Conservation (phyloP, 73 alveolate genomes). For the Paramecium caudatum region DNA sequence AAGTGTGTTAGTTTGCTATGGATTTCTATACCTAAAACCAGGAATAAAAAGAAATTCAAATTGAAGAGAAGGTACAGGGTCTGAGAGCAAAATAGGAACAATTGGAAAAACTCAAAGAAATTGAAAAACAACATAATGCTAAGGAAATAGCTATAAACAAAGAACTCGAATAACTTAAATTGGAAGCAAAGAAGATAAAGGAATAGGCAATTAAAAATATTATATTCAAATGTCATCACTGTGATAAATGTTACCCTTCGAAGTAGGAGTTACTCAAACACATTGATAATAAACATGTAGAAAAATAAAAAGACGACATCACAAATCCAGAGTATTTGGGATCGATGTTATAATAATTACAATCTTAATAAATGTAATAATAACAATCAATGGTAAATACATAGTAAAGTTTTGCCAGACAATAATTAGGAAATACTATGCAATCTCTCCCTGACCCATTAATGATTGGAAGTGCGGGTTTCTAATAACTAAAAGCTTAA, state of each 20-base stretch:
- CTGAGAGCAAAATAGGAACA: slow-evolving; percentile 13
- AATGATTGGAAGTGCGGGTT: slow-evolving; percentile 34
- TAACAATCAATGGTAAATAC: slow-evolving; percentile 28
- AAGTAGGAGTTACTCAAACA: slow-evolving; percentile 11
- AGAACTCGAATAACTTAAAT: not conserved
- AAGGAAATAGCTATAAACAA: not conserved
- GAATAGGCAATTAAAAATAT: not conserved
- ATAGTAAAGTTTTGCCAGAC: not conserved
- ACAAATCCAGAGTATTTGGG: slow-evolving; percentile 57
- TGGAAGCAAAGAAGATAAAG: not conserved
- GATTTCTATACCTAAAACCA: slow-evolving; percentile 36
- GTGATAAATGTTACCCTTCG: not conserved
- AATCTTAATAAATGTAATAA: slow-evolving; percentile 4
- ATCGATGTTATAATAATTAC: not conserved
- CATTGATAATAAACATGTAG: slow-evolving; percentile 23
- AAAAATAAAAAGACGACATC: not conserved
- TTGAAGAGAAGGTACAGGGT: not conserved
- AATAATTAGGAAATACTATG: not conserved
- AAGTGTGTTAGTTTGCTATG: not conserved
- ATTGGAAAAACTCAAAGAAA: slow-evolving; percentile 41
- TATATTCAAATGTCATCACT: slow-evolving; percentile 55
- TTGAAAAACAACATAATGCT: not conserved
- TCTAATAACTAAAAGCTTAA: not conserved
- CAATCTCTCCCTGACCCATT: slow-evolving; percentile 1
- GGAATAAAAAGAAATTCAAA: not conserved